A percentile compares a stretch with the other conserved stretches of the same genome.
Evolutionary conservation across 1,139 yeast species (phyloP).

Genomic region (Hansenula lynferdii): DNA sequence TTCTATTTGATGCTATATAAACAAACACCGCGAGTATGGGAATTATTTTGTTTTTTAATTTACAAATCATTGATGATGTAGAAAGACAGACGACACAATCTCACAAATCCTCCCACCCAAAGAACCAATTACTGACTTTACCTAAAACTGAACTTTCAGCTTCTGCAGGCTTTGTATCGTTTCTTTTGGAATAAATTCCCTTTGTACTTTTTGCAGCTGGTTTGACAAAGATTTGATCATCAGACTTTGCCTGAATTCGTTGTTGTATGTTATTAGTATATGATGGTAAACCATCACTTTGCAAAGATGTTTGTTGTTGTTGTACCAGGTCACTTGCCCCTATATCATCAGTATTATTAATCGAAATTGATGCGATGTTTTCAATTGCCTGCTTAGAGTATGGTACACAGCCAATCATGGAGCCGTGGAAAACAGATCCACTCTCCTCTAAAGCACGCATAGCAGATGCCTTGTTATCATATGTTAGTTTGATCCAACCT

Average conservation of each 20-base stretch:
- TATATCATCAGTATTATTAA: slow-evolving; percentile 49
- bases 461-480: slow-evolving; percentile 71
- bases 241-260: slow-evolving; percentile 15
- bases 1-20: not conserved
- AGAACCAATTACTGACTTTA: slow-evolving; percentile 36
- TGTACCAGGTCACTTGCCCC: slow-evolving; percentile 32
- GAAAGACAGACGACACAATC: too few relatives aligned
- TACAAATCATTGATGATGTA: too few relatives aligned
- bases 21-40: too few relatives aligned
- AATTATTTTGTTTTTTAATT: too few relatives aligned
- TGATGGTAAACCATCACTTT: slow-evolving; percentile 11
- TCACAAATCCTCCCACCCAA: slow-evolving; percentile 53
- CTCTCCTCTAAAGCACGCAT: slow-evolving; percentile 80
- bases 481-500: slow-evolving; percentile 87
- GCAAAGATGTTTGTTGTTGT: slow-evolving; percentile 8
- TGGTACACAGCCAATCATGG: slow-evolving; percentile 73
- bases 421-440: slow-evolving; percentile 67
- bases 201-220: slow-evolving; percentile 23
- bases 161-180: slow-evolving; percentile 15
- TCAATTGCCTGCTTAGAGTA: slow-evolving; percentile 58
- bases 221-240: slow-evolving; percentile 28
- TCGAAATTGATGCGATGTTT: slow-evolving; percentile 52
- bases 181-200: slow-evolving; percentile 23
- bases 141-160: slow-evolving; percentile 19
- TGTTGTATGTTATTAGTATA: slow-evolving; percentile 9